These are phyloP conservation scores for Pyrus pyrifolia DNA, from an alignment of 306 rosid genomes.

Conservation along the genomic window DNA sequence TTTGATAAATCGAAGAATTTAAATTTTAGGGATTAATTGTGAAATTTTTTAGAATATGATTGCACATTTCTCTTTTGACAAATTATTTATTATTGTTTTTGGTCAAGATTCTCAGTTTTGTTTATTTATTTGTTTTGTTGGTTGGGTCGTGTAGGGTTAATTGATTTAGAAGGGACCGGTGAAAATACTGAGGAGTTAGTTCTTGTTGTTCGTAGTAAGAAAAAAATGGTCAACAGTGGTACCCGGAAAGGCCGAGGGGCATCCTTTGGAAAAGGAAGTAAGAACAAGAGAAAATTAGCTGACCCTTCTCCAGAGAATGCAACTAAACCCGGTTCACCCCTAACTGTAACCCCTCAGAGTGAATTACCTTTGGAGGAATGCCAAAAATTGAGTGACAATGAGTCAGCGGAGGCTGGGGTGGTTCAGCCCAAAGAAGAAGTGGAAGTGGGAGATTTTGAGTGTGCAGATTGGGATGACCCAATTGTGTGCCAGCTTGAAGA, in stretches of 20 bases:
- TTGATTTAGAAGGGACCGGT: conserved; percentile 18
- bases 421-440: conserved; percentile 16
- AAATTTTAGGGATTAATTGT: not conserved
- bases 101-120: not conserved
- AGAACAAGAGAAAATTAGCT: conserved; percentile 31
- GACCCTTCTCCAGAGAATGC: conserved; percentile 16
- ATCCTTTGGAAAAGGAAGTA: conserved; percentile 13
- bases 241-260: conserved; percentile 10
- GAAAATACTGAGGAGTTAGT: conserved; percentile 6
- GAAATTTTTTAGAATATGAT: not conserved
- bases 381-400: conserved; percentile 8
- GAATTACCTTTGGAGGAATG: conserved; percentile 1
- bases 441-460: conserved; percentile 14
- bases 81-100: not conserved
- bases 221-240: conserved; percentile 15
- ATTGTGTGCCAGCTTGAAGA: conserved; percentile 43
- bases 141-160: conserved; percentile 2
- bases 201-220: conserved; percentile 20
- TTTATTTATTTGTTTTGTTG: not conserved
- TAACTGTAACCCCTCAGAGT: conserved; percentile 20
- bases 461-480: conserved; percentile 52
- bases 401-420: conserved; percentile 1
- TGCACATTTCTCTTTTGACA: not conserved
- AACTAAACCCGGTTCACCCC: not conserved
- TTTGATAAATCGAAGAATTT: not conserved